Conservation (phyloP, 345 rosid species). For the Salix udensis region DNA sequence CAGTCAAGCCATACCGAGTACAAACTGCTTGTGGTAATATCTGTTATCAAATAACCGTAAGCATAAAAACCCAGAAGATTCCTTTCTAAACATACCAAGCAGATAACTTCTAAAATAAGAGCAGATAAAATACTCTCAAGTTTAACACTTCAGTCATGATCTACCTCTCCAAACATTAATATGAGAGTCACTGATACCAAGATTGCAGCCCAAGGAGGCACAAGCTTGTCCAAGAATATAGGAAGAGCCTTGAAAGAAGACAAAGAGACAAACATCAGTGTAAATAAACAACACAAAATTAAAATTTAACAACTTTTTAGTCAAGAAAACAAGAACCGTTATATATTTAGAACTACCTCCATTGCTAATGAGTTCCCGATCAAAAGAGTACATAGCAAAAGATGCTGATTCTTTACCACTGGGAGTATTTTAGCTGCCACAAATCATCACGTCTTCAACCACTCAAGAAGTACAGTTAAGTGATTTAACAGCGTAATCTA, state of each 20-base stretch:
- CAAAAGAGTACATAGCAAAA: slow-evolving; percentile 84
- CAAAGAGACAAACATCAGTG: not conserved
- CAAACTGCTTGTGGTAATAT: slow-evolving; percentile 92
- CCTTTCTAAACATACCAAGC: not conserved
- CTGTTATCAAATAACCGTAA: slow-evolving; percentile 33
- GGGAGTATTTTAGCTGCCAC: slow-evolving; percentile 78
- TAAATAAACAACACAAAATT: not conserved
- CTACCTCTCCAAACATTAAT: slow-evolving; percentile 85
- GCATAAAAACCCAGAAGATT: not conserved
- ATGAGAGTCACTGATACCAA: slow-evolving; percentile 78
- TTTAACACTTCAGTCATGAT: not conserved
- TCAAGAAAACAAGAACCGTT: not conserved
- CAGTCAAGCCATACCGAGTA: slow-evolving; percentile 83
- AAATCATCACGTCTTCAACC: not conserved
- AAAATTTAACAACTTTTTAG: no score
- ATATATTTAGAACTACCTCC: slow-evolving; percentile 52
- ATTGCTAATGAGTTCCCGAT: slow-evolving; percentile 87
- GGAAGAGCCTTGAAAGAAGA: slow-evolving; percentile 57
- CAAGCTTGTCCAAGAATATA: slow-evolving; percentile 77
- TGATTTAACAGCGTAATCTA: no score
- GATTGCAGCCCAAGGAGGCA: slow-evolving; percentile 78
- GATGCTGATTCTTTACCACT: slow-evolving; percentile 93
- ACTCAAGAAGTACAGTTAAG: not conserved
- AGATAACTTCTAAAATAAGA: not conserved
- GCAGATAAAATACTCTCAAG: not conserved